Base-by-base conservation (phyloP, 2,329 filamentous ascomycete species). In the Thelonectria olida region DNA sequence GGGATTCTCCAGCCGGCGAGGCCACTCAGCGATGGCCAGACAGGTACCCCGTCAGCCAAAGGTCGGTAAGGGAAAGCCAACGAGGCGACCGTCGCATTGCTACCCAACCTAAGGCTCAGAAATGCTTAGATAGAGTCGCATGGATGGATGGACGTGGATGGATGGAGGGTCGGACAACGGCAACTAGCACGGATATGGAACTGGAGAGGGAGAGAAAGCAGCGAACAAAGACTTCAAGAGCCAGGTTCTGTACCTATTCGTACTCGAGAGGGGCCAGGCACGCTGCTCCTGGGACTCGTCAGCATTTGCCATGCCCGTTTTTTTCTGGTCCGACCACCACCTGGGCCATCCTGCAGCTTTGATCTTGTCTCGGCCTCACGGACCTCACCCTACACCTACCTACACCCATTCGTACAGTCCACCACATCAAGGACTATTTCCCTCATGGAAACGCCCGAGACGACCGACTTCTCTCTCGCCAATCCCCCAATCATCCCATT, bases 11-110 rank as follows among this genome's bases (percentile, higher is more conserved):
- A 68, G 66, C 63, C 51, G 56, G 51, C 61, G 51, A 64, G 55
- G 44, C 67, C 69, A 72, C 54, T 69, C 64, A 65, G 50, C 56
- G 55, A 60, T 62, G 48, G 58, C 58, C 68, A 55, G 31, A 55
- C 28, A 55, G 52, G 52, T 45, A 51, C 58, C 52, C 41, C 42
- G 52, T 61, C 58, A 61, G 58, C 52, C 58, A 66, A 62, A 66
- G 58, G 60, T 58, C 58, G 61, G 52, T 65, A 58, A 65, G 56
- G 55, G 28, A 54, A 50, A 52, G 58, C 60, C 63, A 67, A 59
- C 54, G 57, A 56, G 63, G 67, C 68, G 69, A 69, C 66, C 61
- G 68, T 71, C 64, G 69, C 69, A 72, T 71, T 71, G 69, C 58
- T 71, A 71, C 69, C 69, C 69, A 71, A 71, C 69, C 47, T 47